A percentile compares a stretch with the other conserved stretches of the same genome.
Conservation (phyloP, 208 protist genomes). For the Angomonas ambiguus region DNA sequence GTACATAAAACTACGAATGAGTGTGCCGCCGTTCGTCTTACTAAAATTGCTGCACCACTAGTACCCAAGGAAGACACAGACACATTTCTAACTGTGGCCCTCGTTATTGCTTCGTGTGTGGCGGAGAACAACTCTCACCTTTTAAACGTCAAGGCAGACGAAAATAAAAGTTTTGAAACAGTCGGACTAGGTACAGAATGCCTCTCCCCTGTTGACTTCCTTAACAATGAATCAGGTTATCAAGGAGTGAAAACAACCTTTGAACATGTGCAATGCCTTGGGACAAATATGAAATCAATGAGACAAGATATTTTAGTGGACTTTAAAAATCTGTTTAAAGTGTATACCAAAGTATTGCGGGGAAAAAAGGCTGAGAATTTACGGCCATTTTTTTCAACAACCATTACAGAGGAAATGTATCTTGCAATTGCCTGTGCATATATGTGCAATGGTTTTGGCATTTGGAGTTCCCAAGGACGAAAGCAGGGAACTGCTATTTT, state of each 20-base stretch:
- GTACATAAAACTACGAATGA: slow-evolving; percentile 15
- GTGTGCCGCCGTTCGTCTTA: slow-evolving; percentile 22
- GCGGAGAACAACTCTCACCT: slow-evolving; percentile 15
- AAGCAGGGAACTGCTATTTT: slow-evolving; percentile 23
- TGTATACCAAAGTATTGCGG: slow-evolving; percentile 12
- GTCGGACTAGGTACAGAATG: slow-evolving; percentile 18
- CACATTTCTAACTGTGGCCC: slow-evolving; percentile 25
- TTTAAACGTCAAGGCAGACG: not conserved
- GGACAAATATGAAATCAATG: slow-evolving; percentile 18
- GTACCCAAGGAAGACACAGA: slow-evolving; percentile 25
- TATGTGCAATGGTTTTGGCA: slow-evolving; percentile 38
- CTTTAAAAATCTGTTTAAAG: slow-evolving; percentile 21
- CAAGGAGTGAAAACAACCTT: slow-evolving; percentile 12
- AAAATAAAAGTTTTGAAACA: slow-evolving; percentile 12
- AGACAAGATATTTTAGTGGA: slow-evolving; percentile 23
- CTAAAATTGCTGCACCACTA: not conserved
- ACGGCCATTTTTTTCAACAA: slow-evolving; percentile 2
- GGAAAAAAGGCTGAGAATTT: slow-evolving; percentile 20
- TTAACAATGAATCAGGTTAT: not conserved
- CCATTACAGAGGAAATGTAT: slow-evolving; percentile 25
- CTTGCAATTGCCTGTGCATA: slow-evolving; percentile 28
- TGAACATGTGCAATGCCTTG: slow-evolving; percentile 31
- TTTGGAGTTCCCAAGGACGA: slow-evolving; percentile 17
- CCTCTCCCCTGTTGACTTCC: slow-evolving; percentile 16
- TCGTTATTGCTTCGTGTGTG: slow-evolving; percentile 19